These are phyloP conservation scores for Schizochytrium sp. DNA, from an alignment of 108 stramenopile species.

Conservation along the genomic window DNA sequence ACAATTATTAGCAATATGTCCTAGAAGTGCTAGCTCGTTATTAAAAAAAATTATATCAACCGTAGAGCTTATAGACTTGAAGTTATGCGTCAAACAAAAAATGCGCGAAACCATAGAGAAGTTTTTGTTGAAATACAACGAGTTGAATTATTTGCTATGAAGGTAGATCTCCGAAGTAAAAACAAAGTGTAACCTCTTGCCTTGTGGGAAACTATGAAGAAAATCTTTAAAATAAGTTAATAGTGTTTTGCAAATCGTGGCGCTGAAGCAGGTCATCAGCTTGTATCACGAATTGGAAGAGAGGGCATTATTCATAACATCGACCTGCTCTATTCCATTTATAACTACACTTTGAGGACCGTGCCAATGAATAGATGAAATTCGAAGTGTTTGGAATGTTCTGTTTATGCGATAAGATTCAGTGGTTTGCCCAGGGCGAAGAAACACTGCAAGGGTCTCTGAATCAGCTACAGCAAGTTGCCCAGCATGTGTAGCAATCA, in stretches of 20 bases:
- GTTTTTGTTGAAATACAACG: no score
- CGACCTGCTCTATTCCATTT: not conserved
- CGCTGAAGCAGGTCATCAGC: not conserved
- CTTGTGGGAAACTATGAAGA: no score
- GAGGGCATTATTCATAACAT: not conserved
- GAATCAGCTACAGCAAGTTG: not conserved
- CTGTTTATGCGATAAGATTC: not conserved
- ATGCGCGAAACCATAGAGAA: no score
- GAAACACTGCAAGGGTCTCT: not conserved
- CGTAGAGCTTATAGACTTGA: no score
- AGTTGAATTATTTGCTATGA: no score
- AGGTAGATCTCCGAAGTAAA: no score
- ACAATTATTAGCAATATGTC: no score
- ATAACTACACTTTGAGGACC: not conserved
- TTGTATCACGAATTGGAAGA: not conserved
- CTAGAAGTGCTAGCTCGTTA: no score
- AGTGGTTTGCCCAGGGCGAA: conserved; percentile 6
- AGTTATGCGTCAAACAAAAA: no score
- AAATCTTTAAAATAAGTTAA: no score
- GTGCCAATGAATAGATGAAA: not conserved
- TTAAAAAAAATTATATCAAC: no score
- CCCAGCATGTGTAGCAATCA: not conserved
- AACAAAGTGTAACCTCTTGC: no score
- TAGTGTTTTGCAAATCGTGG: not conserved
- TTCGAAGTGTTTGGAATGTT: not conserved